These are phyloP conservation scores for Harringtonia aguacate DNA, from an alignment of 2,329 filamentous ascomycete species.

Conservation along the genomic window DNA sequence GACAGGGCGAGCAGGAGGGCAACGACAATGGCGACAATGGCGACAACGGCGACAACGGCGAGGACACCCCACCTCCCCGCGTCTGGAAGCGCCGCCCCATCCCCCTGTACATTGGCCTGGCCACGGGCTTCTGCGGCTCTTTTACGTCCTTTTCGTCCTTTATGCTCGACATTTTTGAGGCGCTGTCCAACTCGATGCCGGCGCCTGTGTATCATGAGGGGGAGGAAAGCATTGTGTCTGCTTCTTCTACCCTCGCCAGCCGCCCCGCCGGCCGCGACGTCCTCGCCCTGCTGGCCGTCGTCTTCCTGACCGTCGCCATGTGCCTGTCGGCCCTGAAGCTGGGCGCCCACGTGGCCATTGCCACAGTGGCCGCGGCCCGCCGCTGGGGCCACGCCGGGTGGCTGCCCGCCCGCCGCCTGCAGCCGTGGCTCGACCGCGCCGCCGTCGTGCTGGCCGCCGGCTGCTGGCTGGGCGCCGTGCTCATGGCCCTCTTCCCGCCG, in stretches of 20 bases:
- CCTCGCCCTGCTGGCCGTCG: constrained; percentile 66
- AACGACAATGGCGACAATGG: background rate
- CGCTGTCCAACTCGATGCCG: constrained; percentile 47
- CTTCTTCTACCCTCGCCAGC: constrained; percentile 19
- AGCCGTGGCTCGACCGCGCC: constrained; percentile 52
- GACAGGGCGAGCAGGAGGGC: background rate
- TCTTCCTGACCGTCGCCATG: constrained; percentile 59
- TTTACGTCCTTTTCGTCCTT: constrained; percentile 64
- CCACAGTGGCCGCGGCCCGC: constrained; percentile 46
- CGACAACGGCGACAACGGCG: background rate
- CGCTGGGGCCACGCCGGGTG: background rate
- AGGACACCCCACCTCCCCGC: background rate
- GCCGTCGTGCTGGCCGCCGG: constrained; percentile 57
- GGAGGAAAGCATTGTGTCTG: too few relatives aligned
- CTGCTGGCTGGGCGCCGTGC: constrained; percentile 66
- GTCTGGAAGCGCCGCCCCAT: constrained; percentile 37
- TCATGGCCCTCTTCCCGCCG: constrained; percentile 63
- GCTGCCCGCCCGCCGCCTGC: constrained; percentile 26
- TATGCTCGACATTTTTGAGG: constrained; percentile 53
- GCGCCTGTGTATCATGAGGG: constrained; percentile 26
- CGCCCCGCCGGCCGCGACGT: constrained; percentile 65
- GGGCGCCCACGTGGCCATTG: constrained; percentile 65
- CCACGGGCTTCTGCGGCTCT: constrained; percentile 62
- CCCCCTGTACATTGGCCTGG: constrained; percentile 54
- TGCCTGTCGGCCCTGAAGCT: constrained; percentile 58